Base-by-base conservation (phyloP, 2,329 filamentous ascomycete genomes). In the Colletotrichum graminicola region DNA sequence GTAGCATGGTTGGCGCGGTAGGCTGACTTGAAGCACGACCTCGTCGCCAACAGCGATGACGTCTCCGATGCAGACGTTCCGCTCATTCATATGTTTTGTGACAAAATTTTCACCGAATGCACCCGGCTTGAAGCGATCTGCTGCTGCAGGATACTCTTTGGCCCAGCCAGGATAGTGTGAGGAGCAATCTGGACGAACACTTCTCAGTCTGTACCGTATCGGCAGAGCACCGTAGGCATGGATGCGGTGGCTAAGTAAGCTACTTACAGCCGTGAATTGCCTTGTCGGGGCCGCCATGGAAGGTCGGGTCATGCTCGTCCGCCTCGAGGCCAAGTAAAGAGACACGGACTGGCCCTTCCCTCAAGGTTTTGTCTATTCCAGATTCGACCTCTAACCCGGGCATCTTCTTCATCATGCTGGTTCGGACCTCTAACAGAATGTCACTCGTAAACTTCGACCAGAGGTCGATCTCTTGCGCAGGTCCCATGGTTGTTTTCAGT, bases 71-170 rank as follows among this genome's bases (percentile, higher is more conserved):
- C 90, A 92, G 0, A 92, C 81, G 73, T 90, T 92, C 45, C 85
- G 83, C 80, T 92, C 90, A 75, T 90, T 91, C 82, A 91, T 86
- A 51, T 81, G 80, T 1, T 80, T 79, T 1, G 83, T 87, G 49
- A 90, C 89, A 4, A 92, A 81, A 75, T 92, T 92, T 80, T 92
- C 90, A 8, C 90, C 90, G 73, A 92, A 92, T 0, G 84, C 89
- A 2, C 90, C 90, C 0, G 86, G 84, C 6, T 82, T 79, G 74
- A 92, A 91, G 3, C 82, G 80, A 2, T 84, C 80, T 1, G 84
- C 83, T 0, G 84, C 85, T 0, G 82, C 77, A 0, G 89, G 89
- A 62, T 87, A 84, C 49, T 89, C 87, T 2, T 78, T 71, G 21
- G 79, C 81, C 90, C 90, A 92, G 23, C 78, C 75, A 0, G 81